These are phyloP conservation scores for Thermochaetoides thermophila DNA, from an alignment of 495 filamentous ascomycete species.

Conservation along the genomic window DNA sequence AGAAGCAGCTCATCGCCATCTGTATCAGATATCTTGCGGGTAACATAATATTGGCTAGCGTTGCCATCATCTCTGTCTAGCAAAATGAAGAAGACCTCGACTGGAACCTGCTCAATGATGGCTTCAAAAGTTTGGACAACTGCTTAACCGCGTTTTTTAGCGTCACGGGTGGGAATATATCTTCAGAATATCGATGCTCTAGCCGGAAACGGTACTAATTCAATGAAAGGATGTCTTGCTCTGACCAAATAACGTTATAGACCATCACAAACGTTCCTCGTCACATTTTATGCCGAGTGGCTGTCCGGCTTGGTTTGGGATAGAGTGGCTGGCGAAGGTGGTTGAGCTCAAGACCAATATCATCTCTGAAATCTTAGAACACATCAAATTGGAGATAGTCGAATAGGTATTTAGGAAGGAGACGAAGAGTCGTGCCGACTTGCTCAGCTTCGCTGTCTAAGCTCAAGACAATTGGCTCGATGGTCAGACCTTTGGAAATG, in stretches of 20 bases:
- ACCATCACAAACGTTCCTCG: no score
- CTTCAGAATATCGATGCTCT: slow-evolving; percentile 1
- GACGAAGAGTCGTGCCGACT: no score
- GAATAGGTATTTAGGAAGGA: no score
- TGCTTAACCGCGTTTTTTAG: slow-evolving; percentile 1
- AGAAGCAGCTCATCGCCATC: slow-evolving; percentile 2
- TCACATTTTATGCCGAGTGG: no score
- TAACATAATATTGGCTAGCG: slow-evolving; percentile 2
- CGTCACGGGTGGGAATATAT: background rate
- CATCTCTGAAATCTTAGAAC: slow-evolving; percentile 5
- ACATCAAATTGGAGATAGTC: slow-evolving; percentile 3
- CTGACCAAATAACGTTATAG: no score
- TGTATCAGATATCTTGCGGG: slow-evolving; percentile 2
- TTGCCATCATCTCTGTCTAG: slow-evolving; percentile 4
- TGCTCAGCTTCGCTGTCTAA: slow-evolving; percentile 1
- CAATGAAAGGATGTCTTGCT: no score
- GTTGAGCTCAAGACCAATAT: slow-evolving; percentile 2
- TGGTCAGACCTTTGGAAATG: background rate
- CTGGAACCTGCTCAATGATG: background rate
- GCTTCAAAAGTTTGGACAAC: slow-evolving; percentile 1
- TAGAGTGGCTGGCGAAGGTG: background rate
- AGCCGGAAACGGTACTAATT: no score
- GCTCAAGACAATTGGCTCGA: background rate
- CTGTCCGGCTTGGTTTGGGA: no score
- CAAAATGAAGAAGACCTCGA: slow-evolving; percentile 10